Conservation (phyloP, 148 eudicot species). For the Cornus controversa region DNA sequence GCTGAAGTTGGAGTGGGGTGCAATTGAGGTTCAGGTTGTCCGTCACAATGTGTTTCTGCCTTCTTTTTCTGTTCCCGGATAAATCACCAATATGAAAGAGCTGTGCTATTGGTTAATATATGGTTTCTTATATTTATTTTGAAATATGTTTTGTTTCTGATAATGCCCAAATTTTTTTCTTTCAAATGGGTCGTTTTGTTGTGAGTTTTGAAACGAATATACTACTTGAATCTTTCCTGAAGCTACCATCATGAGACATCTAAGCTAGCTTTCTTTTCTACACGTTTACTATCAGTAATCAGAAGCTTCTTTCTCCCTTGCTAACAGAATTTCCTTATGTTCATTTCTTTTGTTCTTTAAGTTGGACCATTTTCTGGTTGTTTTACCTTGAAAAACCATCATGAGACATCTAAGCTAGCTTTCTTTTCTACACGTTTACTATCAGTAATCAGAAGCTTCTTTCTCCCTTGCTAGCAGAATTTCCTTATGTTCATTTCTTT, state of each 20-base stretch:
- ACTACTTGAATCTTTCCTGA: not conserved
- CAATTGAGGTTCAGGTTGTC: constrained; percentile 28
- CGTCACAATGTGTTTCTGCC: not conserved
- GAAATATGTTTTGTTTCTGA: not conserved
- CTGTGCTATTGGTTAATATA: too few relatives aligned
- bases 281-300: not conserved
- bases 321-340: not conserved
- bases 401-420: not conserved
- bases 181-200: constrained; percentile 6
- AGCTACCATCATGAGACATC: not conserved
- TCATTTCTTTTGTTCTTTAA: too few relatives aligned
- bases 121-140: not conserved
- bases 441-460: constrained; percentile 4
- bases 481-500: not conserved
- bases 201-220: constrained; percentile 4
- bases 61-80: not conserved
- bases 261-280: not conserved
- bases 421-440: not conserved
- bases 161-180: not conserved
- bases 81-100: too few relatives aligned
- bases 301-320: not conserved
- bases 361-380: not conserved
- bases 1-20: constrained; percentile 88
- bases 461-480: not conserved
- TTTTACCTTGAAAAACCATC: not conserved